These are phyloP conservation scores for Botrytis porri DNA, from an alignment of 2,329 filamentous ascomycete species.

Conservation along the genomic window DNA sequence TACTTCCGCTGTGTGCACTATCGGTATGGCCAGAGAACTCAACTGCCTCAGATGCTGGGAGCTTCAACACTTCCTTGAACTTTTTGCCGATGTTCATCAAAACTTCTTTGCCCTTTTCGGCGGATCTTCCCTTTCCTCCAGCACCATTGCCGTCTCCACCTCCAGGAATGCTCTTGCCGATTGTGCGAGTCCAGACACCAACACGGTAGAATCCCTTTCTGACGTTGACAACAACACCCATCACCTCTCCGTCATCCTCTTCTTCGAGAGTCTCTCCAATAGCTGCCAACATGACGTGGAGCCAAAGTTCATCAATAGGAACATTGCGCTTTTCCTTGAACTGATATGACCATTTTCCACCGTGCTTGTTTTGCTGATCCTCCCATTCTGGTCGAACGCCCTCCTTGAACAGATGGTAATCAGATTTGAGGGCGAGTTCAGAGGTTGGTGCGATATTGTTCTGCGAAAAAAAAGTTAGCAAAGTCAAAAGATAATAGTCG, in stretches of 20 bases:
- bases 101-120: constrained; percentile 81
- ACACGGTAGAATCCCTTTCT: constrained; percentile 98
- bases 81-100: constrained; percentile 79
- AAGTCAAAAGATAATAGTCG: constrained; percentile 5
- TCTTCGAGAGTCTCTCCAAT: constrained; percentile 99
- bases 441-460: constrained; percentile 98
- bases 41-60: constrained; percentile 72
- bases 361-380: constrained; percentile 97
- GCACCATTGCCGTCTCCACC: constrained; percentile 71
- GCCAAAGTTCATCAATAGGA: constrained; percentile 93
- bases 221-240: constrained; percentile 99
- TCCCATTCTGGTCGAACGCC: constrained; percentile 98
- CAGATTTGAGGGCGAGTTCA: constrained; percentile 93
- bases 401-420: constrained; percentile 99
- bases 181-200: constrained; percentile 94
- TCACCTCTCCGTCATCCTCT: constrained; percentile 93
- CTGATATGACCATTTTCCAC: constrained; percentile 97
- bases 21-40: constrained; percentile 98
- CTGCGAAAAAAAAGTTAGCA: constrained; percentile 47
- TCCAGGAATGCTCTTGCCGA: constrained; percentile 76
- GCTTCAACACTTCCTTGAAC: constrained; percentile 89
- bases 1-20: constrained; percentile 87
- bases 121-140: constrained; percentile 71
- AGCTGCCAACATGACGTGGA: constrained; percentile 92
- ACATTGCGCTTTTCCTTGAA: constrained; percentile 94